phyloP scores from a whole-genome alignment of 1,139 yeast genomes.

The Saccharomyces hybrid region DNA sequence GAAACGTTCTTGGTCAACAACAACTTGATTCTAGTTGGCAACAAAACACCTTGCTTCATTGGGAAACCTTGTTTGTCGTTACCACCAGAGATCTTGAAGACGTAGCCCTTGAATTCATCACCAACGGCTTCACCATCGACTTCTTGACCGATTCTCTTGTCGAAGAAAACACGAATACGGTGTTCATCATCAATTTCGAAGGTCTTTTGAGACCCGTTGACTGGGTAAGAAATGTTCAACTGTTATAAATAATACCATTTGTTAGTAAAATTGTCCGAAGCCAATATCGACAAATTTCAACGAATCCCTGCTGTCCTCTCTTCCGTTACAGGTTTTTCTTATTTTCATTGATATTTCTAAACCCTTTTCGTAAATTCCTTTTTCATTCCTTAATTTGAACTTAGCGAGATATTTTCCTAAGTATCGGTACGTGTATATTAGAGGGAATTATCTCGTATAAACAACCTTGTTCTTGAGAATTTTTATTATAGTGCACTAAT shows the following conservation, averaged over 20 bases:
- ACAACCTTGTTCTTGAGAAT: no score
- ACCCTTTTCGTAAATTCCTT: not conserved
- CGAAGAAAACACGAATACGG: constrained; percentile 97
- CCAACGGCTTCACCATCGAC: constrained; percentile 98
- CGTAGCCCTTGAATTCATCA: constrained; percentile 99
- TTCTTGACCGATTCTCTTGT: constrained; percentile 99
- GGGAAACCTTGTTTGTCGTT: constrained; percentile 99
- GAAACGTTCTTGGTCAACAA: constrained; percentile 91
- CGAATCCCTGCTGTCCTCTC: not conserved
- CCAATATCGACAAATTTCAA: not conserved
- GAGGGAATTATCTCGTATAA: not conserved
- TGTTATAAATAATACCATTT: constrained; percentile 23
- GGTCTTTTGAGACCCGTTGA: constrained; percentile 99
- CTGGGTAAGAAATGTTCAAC: constrained; percentile 99
- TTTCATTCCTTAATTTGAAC: not conserved
- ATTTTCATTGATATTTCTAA: not conserved
- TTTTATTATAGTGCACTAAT: not conserved
- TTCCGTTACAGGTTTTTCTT: not conserved
- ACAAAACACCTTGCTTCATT: constrained; percentile 99
- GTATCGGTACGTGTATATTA: not conserved
- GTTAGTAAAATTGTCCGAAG: not conserved
- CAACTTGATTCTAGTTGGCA: constrained; percentile 98
- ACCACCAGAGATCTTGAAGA: constrained; percentile 98
- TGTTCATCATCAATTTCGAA: constrained; percentile 98
- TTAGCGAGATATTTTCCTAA: no score